A percentile compares a stretch with the other conserved stretches of the same genome.
These are phyloP conservation scores for Thalia dealbata DNA, from an alignment of 176 grass and related monocot genomes.

Conservation along the genomic window DNA sequence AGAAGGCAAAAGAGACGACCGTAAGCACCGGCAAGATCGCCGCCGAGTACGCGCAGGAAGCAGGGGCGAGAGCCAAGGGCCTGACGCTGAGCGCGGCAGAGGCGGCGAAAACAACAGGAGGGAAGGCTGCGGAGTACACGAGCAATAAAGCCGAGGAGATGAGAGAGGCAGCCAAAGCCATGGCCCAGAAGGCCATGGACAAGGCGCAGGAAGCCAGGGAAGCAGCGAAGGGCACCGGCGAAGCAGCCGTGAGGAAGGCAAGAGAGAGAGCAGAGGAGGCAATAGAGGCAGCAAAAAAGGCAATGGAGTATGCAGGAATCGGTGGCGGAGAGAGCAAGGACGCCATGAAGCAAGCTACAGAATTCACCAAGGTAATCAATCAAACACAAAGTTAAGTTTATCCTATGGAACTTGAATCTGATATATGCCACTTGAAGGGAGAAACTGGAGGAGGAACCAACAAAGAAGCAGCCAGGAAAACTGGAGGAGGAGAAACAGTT, in stretches of 20 bases:
- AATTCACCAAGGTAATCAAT: neutral
- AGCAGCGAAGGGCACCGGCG: neutral
- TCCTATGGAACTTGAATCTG: neutral
- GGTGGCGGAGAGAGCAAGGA: neutral
- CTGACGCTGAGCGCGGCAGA: conserved; percentile 26
- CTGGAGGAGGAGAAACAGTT: neutral
- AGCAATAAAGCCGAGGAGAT: conserved; percentile 18
- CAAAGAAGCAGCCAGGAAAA: neutral
- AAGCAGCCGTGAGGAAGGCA: neutral
- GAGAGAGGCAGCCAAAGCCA: conserved; percentile 15
- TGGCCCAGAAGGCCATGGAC: conserved; percentile 5
- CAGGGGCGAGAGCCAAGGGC: conserved; percentile 48
- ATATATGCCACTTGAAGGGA: neutral
- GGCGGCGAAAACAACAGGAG: neutral
- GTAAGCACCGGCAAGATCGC: conserved; percentile 21
- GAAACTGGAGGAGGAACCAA: neutral
- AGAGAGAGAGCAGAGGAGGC: conserved; percentile 2
- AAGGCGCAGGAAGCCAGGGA: neutral
- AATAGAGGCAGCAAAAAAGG: conserved; percentile 9
- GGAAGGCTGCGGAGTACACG: neutral
- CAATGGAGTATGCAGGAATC: neutral
- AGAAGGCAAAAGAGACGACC: conserved; percentile 41
- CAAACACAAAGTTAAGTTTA: neutral
- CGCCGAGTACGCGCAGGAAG: conserved; percentile 39
- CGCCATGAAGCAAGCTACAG: neutral